Base-by-base conservation (phyloP, 1,284 basidiomycete genomes). In the Irpex lacteus region DNA sequence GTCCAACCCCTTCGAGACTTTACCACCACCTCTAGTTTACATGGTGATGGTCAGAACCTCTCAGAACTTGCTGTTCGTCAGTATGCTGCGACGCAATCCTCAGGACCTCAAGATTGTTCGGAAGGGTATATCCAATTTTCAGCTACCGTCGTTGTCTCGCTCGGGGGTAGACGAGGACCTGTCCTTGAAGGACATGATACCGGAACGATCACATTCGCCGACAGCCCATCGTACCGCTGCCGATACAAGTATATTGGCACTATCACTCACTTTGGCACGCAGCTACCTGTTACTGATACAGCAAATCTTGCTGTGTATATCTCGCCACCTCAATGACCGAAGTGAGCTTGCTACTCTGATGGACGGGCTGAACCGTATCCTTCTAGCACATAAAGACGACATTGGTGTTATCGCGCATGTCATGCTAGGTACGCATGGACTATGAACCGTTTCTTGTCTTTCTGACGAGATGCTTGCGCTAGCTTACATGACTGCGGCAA, bases 281-380 rank as follows among this genome's bases (percentile, higher is more conserved):
- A 92, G 89, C 64, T 87, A 93, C 76, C 72, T 94, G 40, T 77
- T 91, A 5, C 77, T 93, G 36, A 80, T 90, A n/a, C 83, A 84
- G 3, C 87, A 90, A 68, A 80, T 92, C 6, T 92, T 94, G 71
- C 81, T 86, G 15, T 87, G 84, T 2, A 84, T 93, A 79, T 88
- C 90, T n/a, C 80, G 90, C 26, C 90, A 92, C 75, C 80, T 92
- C 63, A 92, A 85, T 70, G 90, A 92, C 69, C 81, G 88, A n/a
- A 82, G 82, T 47, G 92, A 94, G 69, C 76, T 94, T 19, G 83
- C 85, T 1, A 74, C 88, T 50, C 82, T 92, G 26, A 75, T 92
- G 40, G 87, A 91, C 70, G 90, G 90, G 15, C 74, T 93, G 26
- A 90, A 89, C 70, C 81, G 82, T 1, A 88, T 91, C 54, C 74